These are phyloP conservation scores for Neurospora discreta DNA, from an alignment of 495 filamentous ascomycete species.

Conservation along the genomic window DNA sequence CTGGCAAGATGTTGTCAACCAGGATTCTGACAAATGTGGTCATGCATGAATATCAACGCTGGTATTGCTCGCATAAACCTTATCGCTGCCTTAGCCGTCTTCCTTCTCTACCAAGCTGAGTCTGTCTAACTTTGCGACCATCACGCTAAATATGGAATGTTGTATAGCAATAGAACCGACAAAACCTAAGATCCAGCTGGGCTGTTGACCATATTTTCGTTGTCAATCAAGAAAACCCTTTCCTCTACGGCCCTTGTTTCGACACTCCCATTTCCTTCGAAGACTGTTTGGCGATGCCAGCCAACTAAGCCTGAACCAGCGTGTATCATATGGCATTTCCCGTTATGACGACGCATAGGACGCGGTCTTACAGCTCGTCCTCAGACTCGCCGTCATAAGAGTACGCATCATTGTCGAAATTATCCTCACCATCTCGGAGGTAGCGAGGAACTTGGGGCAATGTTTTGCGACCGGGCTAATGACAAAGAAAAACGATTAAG, in stretches of 20 bases:
- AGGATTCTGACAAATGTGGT: background rate
- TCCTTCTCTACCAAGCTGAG: background rate
- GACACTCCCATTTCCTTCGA: background rate
- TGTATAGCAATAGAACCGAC: background rate
- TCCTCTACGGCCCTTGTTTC: background rate
- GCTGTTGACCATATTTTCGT: background rate
- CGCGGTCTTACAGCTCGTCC: background rate
- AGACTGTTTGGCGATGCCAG: background rate
- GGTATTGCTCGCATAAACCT: background rate
- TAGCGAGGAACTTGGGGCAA: background rate
- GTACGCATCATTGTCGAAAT: background rate
- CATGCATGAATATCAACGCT: background rate
- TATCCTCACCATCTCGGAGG: background rate
- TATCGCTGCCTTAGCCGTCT: background rate
- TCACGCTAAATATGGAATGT: background rate
- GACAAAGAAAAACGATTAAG: background rate
- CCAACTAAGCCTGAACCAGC: background rate
- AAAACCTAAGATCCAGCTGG: background rate
- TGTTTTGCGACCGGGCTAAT: background rate
- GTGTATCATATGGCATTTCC: background rate
- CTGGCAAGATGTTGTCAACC: background rate
- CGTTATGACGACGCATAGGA: background rate
- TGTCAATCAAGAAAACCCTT: background rate
- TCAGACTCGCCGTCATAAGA: background rate
- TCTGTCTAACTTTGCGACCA: background rate